Evolutionary conservation across 2,329 filamentous ascomycete species (phyloP), one percentile per base, ranked within the genome.

Genomic region (Beauveria australis): DNA sequence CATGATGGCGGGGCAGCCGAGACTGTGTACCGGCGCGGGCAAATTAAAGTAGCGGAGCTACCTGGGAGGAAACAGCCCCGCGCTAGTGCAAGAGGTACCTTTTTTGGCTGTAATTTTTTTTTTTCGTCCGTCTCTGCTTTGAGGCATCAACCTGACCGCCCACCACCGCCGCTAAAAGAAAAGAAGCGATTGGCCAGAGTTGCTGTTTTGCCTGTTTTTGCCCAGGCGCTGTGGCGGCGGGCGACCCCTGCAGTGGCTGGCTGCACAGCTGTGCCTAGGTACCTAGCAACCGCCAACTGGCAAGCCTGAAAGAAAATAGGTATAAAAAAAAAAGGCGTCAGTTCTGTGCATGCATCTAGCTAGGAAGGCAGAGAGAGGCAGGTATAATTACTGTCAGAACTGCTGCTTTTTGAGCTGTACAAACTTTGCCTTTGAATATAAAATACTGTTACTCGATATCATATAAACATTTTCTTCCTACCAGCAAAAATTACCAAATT

Each of bases 1-100:
- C 5, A 16, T 16, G 41, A 62, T 58, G 51, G 55, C 60, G 60
- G 53, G 60, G 60, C 60, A 53, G 28, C 60, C 47, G 53, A 53
- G 7, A 41, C 12, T 40, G 5, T 48, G 60, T 61, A 61, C 53
- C 53, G 3, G 19, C 16, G 19, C 43, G 26, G 30, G 43, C 28
- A 28, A 19, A 28, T 47, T 26, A 26, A 5, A 22, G 51, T 60
- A 44, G 16, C 3, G 10, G n/a, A 49, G 58, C 5, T 48, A 60
- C 58, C 8, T 4, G 3, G 28, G 28, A 40, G 22, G 16, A 19
- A 30, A 47, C 14, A 16, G 57, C 48, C 57, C 49, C 49, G 40
- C 57, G 58, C 43, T 53, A 54, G 30, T 4, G 10, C 5, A 19
- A 22, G 8, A 54, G 5, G 58, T 60, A 54, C 41, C 51, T 33